A percentile compares a stretch with the other conserved stretches of the same genome.
Evolutionary conservation across 2,329 filamentous ascomycete species (phyloP).

Genomic region (Calonectria hongkongensis): DNA sequence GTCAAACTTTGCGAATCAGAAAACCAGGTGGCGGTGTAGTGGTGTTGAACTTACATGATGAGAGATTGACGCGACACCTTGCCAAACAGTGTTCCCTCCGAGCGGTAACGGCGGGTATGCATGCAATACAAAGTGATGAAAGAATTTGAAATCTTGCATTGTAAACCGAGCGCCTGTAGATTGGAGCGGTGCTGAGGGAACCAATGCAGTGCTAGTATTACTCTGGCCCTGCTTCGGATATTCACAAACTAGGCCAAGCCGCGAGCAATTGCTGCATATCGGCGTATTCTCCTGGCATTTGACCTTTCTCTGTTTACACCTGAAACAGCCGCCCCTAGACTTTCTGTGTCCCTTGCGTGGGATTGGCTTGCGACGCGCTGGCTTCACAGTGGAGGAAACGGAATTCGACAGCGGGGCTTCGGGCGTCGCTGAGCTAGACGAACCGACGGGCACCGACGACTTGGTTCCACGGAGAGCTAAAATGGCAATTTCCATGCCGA

Average conservation of each 20-base stretch:
- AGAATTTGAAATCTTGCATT: conserved; percentile 67
- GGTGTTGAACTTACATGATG: conserved; percentile 52
- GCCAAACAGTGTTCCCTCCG: conserved; percentile 57
- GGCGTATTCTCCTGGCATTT: conserved; percentile 47
- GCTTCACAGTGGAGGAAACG: not conserved
- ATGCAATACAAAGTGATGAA: conserved; percentile 68
- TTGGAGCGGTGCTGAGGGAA: conserved; percentile 14
- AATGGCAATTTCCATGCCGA: not conserved
- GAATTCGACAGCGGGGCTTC: not conserved
- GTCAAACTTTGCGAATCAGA: conserved; percentile 54
- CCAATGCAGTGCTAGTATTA: not conserved
- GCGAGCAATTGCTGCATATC: conserved; percentile 40
- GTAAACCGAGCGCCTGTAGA: conserved; percentile 55
- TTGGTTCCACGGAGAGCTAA: not conserved
- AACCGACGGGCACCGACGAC: not conserved
- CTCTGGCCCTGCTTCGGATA: conserved; percentile 31
- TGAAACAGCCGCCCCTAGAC: conserved; percentile 45
- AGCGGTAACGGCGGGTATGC: conserved; percentile 63
- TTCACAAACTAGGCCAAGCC: conserved; percentile 43
- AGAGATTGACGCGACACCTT: conserved; percentile 57
- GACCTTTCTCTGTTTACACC: conserved; percentile 48
- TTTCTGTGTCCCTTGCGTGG: conserved; percentile 43
- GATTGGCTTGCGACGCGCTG: conserved; percentile 27
- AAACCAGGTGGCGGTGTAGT: not conserved
- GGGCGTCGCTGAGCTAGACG: not conserved